phyloP scores from a whole-genome alignment of 139 green algal genomes.

The Spirogloea muscicola region DNA sequence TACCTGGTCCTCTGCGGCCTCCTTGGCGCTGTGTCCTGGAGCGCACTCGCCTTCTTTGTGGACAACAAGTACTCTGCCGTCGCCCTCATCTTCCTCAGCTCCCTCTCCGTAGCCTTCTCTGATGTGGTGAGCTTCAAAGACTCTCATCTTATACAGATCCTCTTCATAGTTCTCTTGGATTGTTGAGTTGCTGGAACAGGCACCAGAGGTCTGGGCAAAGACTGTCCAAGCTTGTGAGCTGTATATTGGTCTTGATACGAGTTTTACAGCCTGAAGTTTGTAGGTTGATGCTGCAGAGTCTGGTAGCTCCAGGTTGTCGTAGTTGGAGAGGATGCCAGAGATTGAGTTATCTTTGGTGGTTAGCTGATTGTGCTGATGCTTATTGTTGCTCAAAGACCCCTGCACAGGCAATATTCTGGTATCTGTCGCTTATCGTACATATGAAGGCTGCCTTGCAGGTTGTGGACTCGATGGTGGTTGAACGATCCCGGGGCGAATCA shows the following conservation, averaged over 20 bases:
- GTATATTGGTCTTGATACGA: no score
- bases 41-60: constrained; percentile 56
- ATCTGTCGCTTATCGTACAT: no score
- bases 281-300: no score
- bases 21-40: constrained; percentile 64
- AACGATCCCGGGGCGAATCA: constrained; percentile 60
- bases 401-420: background rate
- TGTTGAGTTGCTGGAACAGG: no score
- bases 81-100: constrained; percentile 59
- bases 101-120: constrained; percentile 69
- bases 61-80: constrained; percentile 49
- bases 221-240: no score
- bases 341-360: background rate
- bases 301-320: no score
- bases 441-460: constrained; percentile 43
- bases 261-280: no score
- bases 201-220: no score
- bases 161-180: no score
- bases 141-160: constrained; percentile 4
- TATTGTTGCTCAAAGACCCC: background rate
- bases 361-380: background rate
- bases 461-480: constrained; percentile 95
- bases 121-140: constrained; percentile 70
- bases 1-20: constrained; percentile 80
- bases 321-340: background rate